Conservation (phyloP, 129 eudicot species). For the Mikania micrantha region DNA sequence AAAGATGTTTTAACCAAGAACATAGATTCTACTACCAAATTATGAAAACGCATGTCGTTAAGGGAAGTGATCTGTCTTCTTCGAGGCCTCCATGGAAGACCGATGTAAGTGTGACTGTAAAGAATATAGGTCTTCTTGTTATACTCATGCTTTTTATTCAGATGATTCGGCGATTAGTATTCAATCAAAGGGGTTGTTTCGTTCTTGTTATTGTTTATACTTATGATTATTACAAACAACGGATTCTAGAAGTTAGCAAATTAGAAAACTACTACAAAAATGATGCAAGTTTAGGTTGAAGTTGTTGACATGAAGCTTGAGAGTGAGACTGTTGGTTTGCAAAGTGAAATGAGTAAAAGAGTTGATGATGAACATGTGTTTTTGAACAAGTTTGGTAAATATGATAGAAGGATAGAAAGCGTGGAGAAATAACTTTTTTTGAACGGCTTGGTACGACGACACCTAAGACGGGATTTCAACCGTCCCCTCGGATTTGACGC, state of each 20-base stretch:
- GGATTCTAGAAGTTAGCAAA: slow-evolving; percentile 55
- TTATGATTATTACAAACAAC: slow-evolving; percentile 54
- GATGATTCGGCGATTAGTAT: slow-evolving; percentile 46
- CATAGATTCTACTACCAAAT: slow-evolving; percentile 26
- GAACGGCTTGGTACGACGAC: too few relatives aligned
- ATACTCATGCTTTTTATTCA: slow-evolving; percentile 51
- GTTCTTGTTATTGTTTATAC: slow-evolving; percentile 12
- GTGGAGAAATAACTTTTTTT: slow-evolving; percentile 51
- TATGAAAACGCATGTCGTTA: slow-evolving; percentile 23
- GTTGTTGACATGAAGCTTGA: slow-evolving; percentile 64
- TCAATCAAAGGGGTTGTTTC: slow-evolving; percentile 23
- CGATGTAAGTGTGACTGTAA: slow-evolving; percentile 48
- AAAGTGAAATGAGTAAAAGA: slow-evolving; percentile 43
- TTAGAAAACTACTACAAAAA: slow-evolving; percentile 46
- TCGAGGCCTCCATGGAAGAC: slow-evolving; percentile 61
- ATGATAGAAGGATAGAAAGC: slow-evolving; percentile 28
- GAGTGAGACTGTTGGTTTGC: slow-evolving; percentile 36
- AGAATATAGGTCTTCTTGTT: slow-evolving; percentile 53
- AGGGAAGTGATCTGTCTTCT: slow-evolving; percentile 7
- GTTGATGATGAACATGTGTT: slow-evolving; percentile 37
- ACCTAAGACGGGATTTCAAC: too few relatives aligned
- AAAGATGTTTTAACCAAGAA: slow-evolving; percentile 32
- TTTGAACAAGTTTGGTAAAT: slow-evolving; percentile 19
- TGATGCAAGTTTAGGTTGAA: slow-evolving; percentile 81
- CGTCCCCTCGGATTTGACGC: too few relatives aligned